Conservation (phyloP, 179 eudicot species). For the Kewa caespitosa region DNA sequence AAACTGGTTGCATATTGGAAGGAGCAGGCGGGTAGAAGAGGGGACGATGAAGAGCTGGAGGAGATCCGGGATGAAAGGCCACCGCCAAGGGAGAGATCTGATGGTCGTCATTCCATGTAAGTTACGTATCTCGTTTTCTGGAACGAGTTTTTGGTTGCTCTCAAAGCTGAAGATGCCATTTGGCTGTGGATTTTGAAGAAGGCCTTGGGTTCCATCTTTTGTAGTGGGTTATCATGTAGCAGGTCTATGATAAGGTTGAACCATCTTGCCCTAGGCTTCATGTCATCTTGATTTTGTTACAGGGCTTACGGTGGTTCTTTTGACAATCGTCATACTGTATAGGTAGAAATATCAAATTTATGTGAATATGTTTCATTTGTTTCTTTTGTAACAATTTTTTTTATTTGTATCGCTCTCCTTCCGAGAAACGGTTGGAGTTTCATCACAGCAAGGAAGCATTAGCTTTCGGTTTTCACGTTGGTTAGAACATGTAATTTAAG, state of each 20-base stretch:
- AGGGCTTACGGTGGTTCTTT: conserved; percentile 5
- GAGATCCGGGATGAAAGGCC: conserved; percentile 89
- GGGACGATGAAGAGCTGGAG: conserved; percentile 85
- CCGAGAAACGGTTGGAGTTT: background rate
- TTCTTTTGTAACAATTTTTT: background rate
- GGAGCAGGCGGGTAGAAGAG: conserved; percentile 91
- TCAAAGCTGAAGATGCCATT: background rate
- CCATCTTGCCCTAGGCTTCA: conserved; percentile 1
- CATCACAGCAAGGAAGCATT: background rate
- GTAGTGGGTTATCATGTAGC: background rate
- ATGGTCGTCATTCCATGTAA: conserved; percentile 61
- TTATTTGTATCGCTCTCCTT: background rate
- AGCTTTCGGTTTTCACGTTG: background rate
- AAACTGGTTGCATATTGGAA: conserved; percentile 85
- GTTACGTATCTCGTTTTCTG: background rate
- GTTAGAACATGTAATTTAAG: background rate
- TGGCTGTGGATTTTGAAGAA: background rate
- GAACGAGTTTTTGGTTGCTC: background rate
- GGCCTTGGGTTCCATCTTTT: conserved; percentile 3
- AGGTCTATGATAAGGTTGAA: background rate
- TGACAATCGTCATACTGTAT: conserved; percentile 18
- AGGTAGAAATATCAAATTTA: conserved; percentile 22
- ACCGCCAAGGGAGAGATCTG: conserved; percentile 44
- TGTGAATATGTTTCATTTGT: conserved; percentile 3
- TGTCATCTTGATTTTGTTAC: background rate